phyloP scores from a whole-genome alignment of 2,329 filamentous ascomycete species.

The Camptophora hylomeconis region DNA sequence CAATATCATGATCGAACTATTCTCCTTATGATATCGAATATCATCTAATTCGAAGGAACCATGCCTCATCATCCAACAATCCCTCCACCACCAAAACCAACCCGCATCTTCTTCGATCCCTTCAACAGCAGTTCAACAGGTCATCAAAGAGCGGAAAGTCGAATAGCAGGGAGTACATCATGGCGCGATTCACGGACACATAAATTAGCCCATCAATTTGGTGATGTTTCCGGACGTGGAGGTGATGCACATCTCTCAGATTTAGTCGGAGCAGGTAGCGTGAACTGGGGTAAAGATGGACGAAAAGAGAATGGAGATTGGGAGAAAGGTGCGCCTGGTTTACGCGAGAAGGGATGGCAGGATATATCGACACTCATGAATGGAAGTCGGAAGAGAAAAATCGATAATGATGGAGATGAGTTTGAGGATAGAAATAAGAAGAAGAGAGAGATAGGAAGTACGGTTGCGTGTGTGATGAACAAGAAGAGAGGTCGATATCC shows the following conservation, averaged over 20 bases:
- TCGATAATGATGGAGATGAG: constrained; percentile 14
- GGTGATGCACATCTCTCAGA: constrained; percentile 47
- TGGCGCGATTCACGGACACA: constrained; percentile 59
- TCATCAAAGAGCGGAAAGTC: constrained; percentile 64
- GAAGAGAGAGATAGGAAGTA: too few species aligned
- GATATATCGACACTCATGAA: constrained; percentile 36
- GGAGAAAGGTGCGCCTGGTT: constrained; percentile 28
- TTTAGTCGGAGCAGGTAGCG: constrained; percentile 50
- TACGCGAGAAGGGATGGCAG: constrained; percentile 20
- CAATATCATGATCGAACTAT: too few species aligned
- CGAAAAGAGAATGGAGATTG: constrained; percentile 40
- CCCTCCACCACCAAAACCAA: constrained; percentile 13
- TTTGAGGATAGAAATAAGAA: constrained; percentile 13
- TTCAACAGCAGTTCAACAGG: constrained; percentile 60
- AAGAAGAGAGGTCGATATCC: too few species aligned
- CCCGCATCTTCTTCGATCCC: constrained; percentile 23
- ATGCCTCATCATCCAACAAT: constrained; percentile 11
- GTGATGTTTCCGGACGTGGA: constrained; percentile 43
- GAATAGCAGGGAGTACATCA: constrained; percentile 45
- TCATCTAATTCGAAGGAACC: too few species aligned
- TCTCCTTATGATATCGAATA: too few species aligned
- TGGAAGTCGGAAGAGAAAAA: constrained; percentile 31
- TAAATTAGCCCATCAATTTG: constrained; percentile 61
- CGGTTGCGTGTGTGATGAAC: too few species aligned
- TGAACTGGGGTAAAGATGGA: constrained; percentile 38